phyloP scores from a whole-genome alignment of 2,329 filamentous ascomycete species.

The Phaeosphaeriaceae sp. region DNA sequence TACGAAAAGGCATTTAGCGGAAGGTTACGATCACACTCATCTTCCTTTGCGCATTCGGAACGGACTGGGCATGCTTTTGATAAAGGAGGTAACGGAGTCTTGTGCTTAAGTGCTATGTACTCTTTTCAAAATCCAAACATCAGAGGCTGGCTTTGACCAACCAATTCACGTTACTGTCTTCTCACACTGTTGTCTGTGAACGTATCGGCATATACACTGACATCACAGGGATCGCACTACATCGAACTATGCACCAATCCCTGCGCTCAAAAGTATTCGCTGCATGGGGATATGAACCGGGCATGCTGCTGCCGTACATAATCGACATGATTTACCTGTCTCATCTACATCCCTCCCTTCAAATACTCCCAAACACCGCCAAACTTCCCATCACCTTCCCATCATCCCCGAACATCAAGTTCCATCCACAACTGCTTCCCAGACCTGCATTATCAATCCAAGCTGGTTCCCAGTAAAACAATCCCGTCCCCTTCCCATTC shows the following conservation, averaged over 20 bases:
- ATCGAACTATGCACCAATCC: no score
- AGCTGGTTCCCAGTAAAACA: slow-evolving; percentile 79
- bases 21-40: slow-evolving; percentile 37
- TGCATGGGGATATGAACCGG: no score
- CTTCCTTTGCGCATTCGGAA: slow-evolving; percentile 42
- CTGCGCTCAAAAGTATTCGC: no score
- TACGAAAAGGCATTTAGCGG: slow-evolving; percentile 38
- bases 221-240: background rate
- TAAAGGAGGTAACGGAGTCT: slow-evolving; percentile 37
- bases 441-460: slow-evolving; percentile 72
- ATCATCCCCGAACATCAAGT: slow-evolving; percentile 65
- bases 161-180: slow-evolving; percentile 5
- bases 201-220: background rate
- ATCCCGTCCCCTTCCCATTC: slow-evolving; percentile 59
- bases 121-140: slow-evolving; percentile 40
- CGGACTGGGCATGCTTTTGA: slow-evolving; percentile 37
- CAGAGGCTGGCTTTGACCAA: slow-evolving; percentile 37
- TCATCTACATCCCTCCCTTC: no score
- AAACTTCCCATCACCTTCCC: slow-evolving; percentile 65
- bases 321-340: no score
- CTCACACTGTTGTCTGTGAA: background rate
- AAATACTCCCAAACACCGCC: slow-evolving; percentile 61
- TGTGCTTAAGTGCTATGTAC: slow-evolving; percentile 35
- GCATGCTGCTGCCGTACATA: no score
- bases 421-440: slow-evolving; percentile 70